Base-by-base conservation (phyloP, 805 yeast genomes). In the Wickerhamomyces queroliae region DNA sequence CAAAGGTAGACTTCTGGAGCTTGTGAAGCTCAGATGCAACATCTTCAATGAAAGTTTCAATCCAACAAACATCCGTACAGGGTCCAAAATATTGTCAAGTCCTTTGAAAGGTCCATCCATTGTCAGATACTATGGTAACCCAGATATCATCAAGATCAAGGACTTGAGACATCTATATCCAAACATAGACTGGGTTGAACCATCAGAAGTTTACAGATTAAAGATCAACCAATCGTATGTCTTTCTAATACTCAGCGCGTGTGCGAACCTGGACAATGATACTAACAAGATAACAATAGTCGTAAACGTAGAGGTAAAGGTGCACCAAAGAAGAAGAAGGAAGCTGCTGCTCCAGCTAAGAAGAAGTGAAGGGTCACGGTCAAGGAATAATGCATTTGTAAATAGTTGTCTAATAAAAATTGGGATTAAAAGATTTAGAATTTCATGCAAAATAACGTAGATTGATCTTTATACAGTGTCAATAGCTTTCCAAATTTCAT, bases 251-350 rank as follows among this genome's bases (percentile, higher is more conserved):
- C n/a, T 27, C 5, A 7, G 2, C 22, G 33, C 11, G 13, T 34
- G 5, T 28, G 32, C 32, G 20, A 30, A 28, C 33, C 7, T 5
- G n/a, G n/a, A n/a, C n/a, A n/a, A n/a, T n/a, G 15, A 23, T 34
- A 31, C 35, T 55, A 25, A 69, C 64, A n/a, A 35, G 18, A 18
- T 20, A 7, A 4, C n/a, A 5, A 8, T 23, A 38, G 41, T 41
- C 72, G 86, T 62, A 84, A 80, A 70, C 80, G 83, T 74, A 83
- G 93, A 76, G 90, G 87, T 63, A 85, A 85, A 63, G 90, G 91
- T 61, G 88, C 93, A 11, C 95, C 93, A 52, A 76, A 80, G 69
- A 85, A 85, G 70, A 76, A 73, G 64, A 74, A 70, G 52, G 74
- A 69, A 48, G 58, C 53, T 12, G 60, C 61, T 21, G 47, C 55